Evolutionary conservation across 768 basidiomycete species (phyloP).

Genomic region (Lactarius sanguifluus): DNA sequence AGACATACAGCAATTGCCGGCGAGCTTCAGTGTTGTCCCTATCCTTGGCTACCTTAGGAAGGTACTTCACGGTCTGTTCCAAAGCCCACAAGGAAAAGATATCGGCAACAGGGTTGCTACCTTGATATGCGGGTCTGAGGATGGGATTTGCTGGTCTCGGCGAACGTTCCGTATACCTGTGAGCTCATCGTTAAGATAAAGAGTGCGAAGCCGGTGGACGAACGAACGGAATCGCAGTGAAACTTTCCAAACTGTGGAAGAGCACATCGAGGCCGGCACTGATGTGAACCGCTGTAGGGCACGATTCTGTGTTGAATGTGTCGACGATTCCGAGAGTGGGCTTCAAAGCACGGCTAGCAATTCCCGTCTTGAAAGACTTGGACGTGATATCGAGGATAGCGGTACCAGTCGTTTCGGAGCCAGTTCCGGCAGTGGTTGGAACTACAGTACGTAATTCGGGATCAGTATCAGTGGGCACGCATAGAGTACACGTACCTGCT

Average conservation of each 20-base stretch:
- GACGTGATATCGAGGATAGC: slow-evolving; percentile 94
- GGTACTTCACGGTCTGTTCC: slow-evolving; percentile 80
- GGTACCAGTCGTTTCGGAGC: slow-evolving; percentile 92
- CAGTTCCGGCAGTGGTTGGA: slow-evolving; percentile 82
- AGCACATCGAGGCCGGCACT: slow-evolving; percentile 93
- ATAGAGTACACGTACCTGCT: slow-evolving; percentile 50
- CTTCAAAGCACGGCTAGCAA: slow-evolving; percentile 88
- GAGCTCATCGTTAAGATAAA: slow-evolving; percentile 12
- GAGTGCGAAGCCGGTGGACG: background rate
- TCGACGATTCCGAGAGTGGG: slow-evolving; percentile 82
- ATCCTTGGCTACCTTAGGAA: slow-evolving; percentile 84
- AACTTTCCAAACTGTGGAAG: slow-evolving; percentile 95
- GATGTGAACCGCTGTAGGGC: slow-evolving; percentile 90
- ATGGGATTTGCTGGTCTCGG: slow-evolving; percentile 91
- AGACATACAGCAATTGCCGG: slow-evolving; percentile 81
- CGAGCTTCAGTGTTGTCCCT: slow-evolving; percentile 79
- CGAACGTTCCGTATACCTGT: slow-evolving; percentile 83
- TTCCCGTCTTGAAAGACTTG: slow-evolving; percentile 93
- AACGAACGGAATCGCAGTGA: slow-evolving; percentile 86
- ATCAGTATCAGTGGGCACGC: background rate
- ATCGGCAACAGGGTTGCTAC: slow-evolving; percentile 91
- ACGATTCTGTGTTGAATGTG: slow-evolving; percentile 86
- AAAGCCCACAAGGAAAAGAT: slow-evolving; percentile 96
- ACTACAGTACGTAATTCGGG: slow-evolving; percentile 38
- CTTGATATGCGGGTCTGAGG: slow-evolving; percentile 88